These are phyloP conservation scores for Goffeauzyma gilvescens DNA, from an alignment of 768 basidiomycete genomes.

Conservation along the genomic window DNA sequence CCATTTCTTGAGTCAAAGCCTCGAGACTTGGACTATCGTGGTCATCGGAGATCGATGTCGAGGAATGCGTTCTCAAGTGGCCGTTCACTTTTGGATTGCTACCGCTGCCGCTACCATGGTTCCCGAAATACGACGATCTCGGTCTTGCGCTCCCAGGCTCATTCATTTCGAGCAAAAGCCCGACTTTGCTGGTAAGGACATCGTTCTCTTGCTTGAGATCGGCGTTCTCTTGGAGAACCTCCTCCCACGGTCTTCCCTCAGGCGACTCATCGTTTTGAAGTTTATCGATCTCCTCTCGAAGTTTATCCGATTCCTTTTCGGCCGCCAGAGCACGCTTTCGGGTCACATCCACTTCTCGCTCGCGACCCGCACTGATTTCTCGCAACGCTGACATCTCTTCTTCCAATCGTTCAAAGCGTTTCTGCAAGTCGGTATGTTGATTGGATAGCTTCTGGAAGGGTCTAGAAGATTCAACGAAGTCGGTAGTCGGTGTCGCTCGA, in stretches of 20 bases:
- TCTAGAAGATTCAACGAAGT: constrained; percentile 15
- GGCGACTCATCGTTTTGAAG: constrained; percentile 20
- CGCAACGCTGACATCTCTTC: constrained; percentile 26
- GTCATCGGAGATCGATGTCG: no score
- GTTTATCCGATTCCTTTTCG: constrained; percentile 19
- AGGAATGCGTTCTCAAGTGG: no score
- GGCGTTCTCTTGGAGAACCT: constrained; percentile 8
- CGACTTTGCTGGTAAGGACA: constrained; percentile 7
- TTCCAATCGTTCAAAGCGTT: constrained; percentile 14
- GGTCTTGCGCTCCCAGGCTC: not conserved
- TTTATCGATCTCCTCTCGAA: constrained; percentile 25
- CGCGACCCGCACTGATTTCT: constrained; percentile 25
- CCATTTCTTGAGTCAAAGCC: constrained; percentile 2
- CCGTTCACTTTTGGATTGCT: no score
- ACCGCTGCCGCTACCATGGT: no score
- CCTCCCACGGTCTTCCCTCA: constrained; percentile 2
- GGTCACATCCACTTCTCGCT: constrained; percentile 27
- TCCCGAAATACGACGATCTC: no score
- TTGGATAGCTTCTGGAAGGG: constrained; percentile 17
- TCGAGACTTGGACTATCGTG: constrained; percentile 1
- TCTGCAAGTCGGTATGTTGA: constrained; percentile 16
- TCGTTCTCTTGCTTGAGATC: constrained; percentile 9
- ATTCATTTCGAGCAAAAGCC: constrained; percentile 8
- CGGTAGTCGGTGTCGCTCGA: constrained; percentile 21
- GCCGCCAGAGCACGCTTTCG: constrained; percentile 23